Evolutionary conservation across 805 yeast genomes (phyloP), one percentile per base, ranked within the genome.

Genomic region (Saccharomycopsis fibuligera): DNA sequence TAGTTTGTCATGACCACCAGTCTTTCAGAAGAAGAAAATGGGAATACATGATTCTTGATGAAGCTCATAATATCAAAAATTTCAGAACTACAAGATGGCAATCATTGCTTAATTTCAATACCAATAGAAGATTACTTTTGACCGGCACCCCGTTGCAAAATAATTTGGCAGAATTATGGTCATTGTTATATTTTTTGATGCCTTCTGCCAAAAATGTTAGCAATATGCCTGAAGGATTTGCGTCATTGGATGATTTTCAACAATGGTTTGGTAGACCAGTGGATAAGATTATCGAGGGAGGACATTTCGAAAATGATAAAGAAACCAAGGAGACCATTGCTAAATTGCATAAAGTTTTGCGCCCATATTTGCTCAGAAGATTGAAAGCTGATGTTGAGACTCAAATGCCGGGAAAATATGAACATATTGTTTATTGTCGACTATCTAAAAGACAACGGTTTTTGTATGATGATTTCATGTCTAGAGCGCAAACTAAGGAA

Each of bases 221-320:
- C 55, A 75, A 83, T 12, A 83, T 87, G 89, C 91, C 96, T 0
- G 90, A 84, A 44, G 99, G 98, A 1, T 93, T 93, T 75, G 98
- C 99, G 1, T 89, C 91, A 59, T 70, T 93, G 51, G 93, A 87
- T 55, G 96, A 93, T 60, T 93, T 93, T 64, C 99, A 93, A 60
- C 95, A 86, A 56, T 93, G 99, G 99, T 93, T 93, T 65, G 96
- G 97, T n/a, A 78, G 82, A 53, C 99, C 99, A 0, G 97, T 93
- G 3, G 98, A 93, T 62, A 85, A 79, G 56, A 79, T 93, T 52
- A 81, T 93, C 47, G 97, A 93, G 63, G 83, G 79, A 50, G 66
- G 65, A 3, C 68, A 72, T 9, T 70, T 67, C n/a, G 86, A 79
- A 56, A 76, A 82, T 57, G 86, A 82, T 59, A 74, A 69, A 17